Base-by-base conservation (phyloP, 768 basidiomycete genomes). In the Macrocybe gigantea region DNA sequence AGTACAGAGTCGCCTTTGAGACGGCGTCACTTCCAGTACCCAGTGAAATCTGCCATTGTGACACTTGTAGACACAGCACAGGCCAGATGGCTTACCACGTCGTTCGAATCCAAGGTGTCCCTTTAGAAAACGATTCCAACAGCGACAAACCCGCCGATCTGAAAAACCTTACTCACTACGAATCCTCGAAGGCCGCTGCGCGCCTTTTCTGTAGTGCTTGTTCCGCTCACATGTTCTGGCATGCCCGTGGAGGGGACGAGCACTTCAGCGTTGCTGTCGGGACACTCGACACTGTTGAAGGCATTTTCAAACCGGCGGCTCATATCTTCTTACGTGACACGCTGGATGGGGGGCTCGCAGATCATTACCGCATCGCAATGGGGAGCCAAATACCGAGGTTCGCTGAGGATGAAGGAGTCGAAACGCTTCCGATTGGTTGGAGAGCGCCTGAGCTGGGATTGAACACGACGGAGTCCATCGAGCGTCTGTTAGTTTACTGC, bases 271-370 rank as follows among this genome's bases (percentile, higher is more conserved):
- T 65, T 7, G 51, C 61, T 6, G 56, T 49, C 1, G 65, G 65
- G 1, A 51, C 58, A 2, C 41, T 68, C n/a, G 61, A 63, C 30
- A 47, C 45, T 9, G 55, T 52, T 9, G 58, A 60, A 7, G 63
- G 60, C 1, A 51, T 66, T n/a, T 47, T 60, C 5, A 51, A 55
- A 33, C 45, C 56, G 7, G 53, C 49, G 4, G 52, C 47, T 29
- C 66, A 68, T 44, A 57, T 58, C 8, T 63, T 48, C 37, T 53
- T 68, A 14, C 55, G 42, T 6, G 60, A 63, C 39, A 66, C 66
- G 0, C 32, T 63, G n/a, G 65, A 68, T 49, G 66, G 66, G 0
- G 66, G 66, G 1, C 36, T 66, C 6, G 63, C 64, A 3, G 56
- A 66, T 38, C 62, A 64, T 13, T 36, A 63, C 5, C 49, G 44